Base-by-base conservation (phyloP, 116 monocot species). In the Zostera marina region DNA sequence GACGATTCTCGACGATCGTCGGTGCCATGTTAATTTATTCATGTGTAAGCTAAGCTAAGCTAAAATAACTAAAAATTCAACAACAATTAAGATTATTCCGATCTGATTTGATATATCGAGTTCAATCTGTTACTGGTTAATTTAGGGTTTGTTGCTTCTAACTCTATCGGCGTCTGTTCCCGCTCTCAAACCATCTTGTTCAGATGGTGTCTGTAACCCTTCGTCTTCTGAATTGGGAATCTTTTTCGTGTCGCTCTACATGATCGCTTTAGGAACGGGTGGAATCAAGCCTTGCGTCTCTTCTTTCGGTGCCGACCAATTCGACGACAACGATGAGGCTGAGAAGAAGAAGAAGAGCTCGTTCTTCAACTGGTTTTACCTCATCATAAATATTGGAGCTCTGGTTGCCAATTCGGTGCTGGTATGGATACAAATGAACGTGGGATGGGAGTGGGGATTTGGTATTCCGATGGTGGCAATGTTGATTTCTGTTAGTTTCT, bases 391-490 rank as follows among this genome's bases (percentile, higher is more conserved):
- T 46, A 48, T 70, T 15, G 70, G 70, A 25, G 70, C 70, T 32
- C 70, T 70, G 38, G 11, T 70, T 22, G 70, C 70, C 11, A 47
- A 63, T 22, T 70, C 70, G 1, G 70, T 70, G 11, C 64, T 70
- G 15, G 70, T 70, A 16, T 70, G 51, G 45, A 56, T 70, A 47
- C 70, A 70, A 58, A 70, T 64, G 63, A 63, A 70, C 42, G 70
- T 70, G 11, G 70, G 70, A 54, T 70, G 70, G 70, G 58, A 63
- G 2, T 70, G 70, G 70, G 70, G 70, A 8, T 70, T 70, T 22
- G 70, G 70, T 7, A 64, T 70, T 17, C 70, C 70, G 5, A 58
- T 63, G 3, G 70, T 70, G 63, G 23, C 63, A 17, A 70, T 70
- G 70, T 55, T 63, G 23, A 41, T 70, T 42, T 63, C 70, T 9